Base-by-base conservation (phyloP, 1,284 basidiomycete genomes). In the Coniophora puteana region DNA sequence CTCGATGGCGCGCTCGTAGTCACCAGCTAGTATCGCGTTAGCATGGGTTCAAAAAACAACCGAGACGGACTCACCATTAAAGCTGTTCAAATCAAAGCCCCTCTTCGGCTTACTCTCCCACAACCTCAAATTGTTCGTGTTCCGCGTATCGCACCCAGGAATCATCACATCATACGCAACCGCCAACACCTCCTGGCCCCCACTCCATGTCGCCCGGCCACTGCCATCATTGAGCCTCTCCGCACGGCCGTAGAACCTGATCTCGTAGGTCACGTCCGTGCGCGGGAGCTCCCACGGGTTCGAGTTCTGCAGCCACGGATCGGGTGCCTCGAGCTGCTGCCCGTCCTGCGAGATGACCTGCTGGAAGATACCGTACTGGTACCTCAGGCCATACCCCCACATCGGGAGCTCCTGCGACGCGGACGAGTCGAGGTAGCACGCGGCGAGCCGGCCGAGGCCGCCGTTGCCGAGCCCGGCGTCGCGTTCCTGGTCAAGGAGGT, bases 301-400 rank as follows among this genome's bases (percentile, higher is more conserved):
- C 54, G 87, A 83, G 53, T 87, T 72, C 45, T 90, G 84, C 28
- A 95, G 72, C 92, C 92, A 95, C 47, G 92, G 91, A 63, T 95
- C 93, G 8, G 92, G 91, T 4, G 89, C 91, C 69, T 93, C 90
- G 5, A 93, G 80, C 61, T 93, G 89, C 34, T 84, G 78, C 16
- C 91, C 90, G 43, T 89, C 84, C 8, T 89, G 80, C 10, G 79
- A 78, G 57, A 91, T 90, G 42, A 93, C 76, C 67, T 96, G 93
- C 65, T 93, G 88, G 78, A 96, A 96, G 65, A 96, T 93, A 53
- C 91, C 91, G 52, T 93, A 93, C 58, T 89, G 83, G 74, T 93
- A 90, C 40, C 89, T 71, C 41, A 93, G 66, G 40, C 90, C 90
- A 54, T 93, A 94, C 31, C 91, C 92, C 89, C 91, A 94, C 25